Evolutionary conservation across 768 basidiomycete genomes (phyloP), one percentile per base, ranked within the genome.

Genomic region (Phanerochaete sordida): DNA sequence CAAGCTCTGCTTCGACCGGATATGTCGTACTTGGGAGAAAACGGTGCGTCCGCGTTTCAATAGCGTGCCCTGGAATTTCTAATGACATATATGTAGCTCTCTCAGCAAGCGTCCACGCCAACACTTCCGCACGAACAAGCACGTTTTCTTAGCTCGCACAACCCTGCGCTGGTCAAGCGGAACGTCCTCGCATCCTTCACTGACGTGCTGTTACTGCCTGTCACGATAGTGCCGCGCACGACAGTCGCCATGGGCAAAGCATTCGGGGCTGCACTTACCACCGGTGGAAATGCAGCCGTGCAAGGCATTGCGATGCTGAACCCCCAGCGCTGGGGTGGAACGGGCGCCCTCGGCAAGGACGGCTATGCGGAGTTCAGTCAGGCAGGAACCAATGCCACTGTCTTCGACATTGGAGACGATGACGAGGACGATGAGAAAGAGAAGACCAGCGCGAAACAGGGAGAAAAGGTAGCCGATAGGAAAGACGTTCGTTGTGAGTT

Each of bases 151-250:
- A 77, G 80, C 21, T 89, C 94, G 1, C 83, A 88, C 55, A 96
- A 98, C 67, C 96, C 96, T 0, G 93, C 93, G 1, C 85, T 86
- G 62, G 85, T 95, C 60, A 99, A 99, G 68, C 86, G 93, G 44
- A 97, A 90, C 65, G 91, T 98, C 8, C 81, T 98, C 1, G 89
- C 93, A 0, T 91, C 93, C 0, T 98, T 99, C 72, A 91, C 91
- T 2, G 88, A 91, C 61, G 82, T 93, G 1, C 85, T 99, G 6
- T 77, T 98, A 0, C 78, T 98, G 0, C 96, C 97, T 0, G 97
- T 99, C 19, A 97, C 95, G 1, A 96, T 98, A 70, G 95, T 98
- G 1, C 96, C 96, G 0, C 85, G 91, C 15, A 85, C 88, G 2
- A 70, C 73, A 11, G 67, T 62, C 12, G 75, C 68, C 0, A 66